Evolutionary conservation across 768 basidiomycete species (phyloP), one percentile per base, ranked within the genome.

Genomic region (Cystoderma amianthinum): DNA sequence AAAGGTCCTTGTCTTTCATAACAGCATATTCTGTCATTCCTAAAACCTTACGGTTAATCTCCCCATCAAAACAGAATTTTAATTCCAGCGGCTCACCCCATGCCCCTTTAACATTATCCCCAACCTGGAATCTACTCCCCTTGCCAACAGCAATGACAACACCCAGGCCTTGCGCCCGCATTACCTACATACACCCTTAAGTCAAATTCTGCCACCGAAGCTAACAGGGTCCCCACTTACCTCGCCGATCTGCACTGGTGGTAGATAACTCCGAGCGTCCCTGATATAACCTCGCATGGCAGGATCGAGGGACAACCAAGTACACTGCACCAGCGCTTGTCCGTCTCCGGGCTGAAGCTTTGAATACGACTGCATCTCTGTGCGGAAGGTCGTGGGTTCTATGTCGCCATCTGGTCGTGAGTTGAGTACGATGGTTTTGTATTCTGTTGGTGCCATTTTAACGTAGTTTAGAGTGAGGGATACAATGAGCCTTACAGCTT

Each of bases 271-370:
- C 35, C 91, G 70, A 12, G 54, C 56, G 55, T 89, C 85, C 46
- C 74, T 76, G 38, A 98, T 54, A 73, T 85, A 96, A 10, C 77
- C 79, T 6, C 91, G 74, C 88, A 92, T 90, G 0, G 90, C 88
- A 15, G 93, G 91, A 53, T 96, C 93, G 48, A 96, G 58, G 23
- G 80, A 82, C 22, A 91, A 54, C 69, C 82, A 93, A 36, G 81
- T 79, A 44, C 86, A 78, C 56, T 78, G 74, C n/a, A 97, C 78
- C 35, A 94, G 67, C 5, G 80, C 78, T 46, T 85, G 69, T 17
- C 63, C 59, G 15, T 59, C 47, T 1, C 69, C 71, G 4, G 80
- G 70, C 52, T 72, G 71, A 39, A 87, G 65, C 36, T 56, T 60
- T 48, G 71, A 64, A 47, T 74, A 71, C 1, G 76, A 66, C 12